Conservation (phyloP, 176 grass and related monocot species). For the Echinochloa phyllopogon region DNA sequence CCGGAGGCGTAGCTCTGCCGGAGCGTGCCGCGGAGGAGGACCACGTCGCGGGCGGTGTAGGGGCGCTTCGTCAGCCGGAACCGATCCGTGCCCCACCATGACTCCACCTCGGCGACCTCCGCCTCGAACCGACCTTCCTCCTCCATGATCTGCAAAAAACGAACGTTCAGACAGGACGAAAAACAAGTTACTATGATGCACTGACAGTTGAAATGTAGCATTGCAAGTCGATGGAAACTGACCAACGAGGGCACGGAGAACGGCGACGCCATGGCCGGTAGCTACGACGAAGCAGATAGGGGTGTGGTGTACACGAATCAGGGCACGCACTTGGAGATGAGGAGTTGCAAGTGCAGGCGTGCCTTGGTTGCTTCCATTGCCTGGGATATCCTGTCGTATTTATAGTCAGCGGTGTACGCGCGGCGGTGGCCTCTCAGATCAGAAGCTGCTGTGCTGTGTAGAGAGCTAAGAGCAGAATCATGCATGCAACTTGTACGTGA, state of each 20-base stretch:
- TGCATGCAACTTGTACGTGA: conserved; percentile 28
- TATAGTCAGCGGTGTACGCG: conserved; percentile 40
- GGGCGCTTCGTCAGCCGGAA: conserved; percentile 81
- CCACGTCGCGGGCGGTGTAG: conserved; percentile 78
- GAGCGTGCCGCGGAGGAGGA: conserved; percentile 86
- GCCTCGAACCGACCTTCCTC: conserved; percentile 92
- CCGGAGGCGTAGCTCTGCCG: conserved; percentile 86
- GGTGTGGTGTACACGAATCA: neutral
- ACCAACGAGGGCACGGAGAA: conserved; percentile 83
- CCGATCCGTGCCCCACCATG: conserved; percentile 82
- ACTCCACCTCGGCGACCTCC: conserved; percentile 76
- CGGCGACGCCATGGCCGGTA: conserved; percentile 62
- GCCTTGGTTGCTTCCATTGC: conserved; percentile 11
- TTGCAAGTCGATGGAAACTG: neutral
- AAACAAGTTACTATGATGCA: neutral
- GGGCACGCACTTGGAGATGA: neutral
- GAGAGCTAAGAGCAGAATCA: neutral
- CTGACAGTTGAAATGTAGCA: neutral
- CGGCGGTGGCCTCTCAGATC: no score
- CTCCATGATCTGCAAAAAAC: conserved; percentile 68
- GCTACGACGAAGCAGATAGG: neutral
- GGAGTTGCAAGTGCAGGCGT: conserved; percentile 9
- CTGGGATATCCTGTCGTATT: conserved; percentile 19
- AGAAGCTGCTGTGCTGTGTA: no score
- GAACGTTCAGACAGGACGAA: neutral